A percentile compares a stretch with the other conserved stretches of the same genome.
These are phyloP conservation scores for Fomitopsis schrenkii DNA, from an alignment of 1,284 basidiomycete species.

Conservation along the genomic window DNA sequence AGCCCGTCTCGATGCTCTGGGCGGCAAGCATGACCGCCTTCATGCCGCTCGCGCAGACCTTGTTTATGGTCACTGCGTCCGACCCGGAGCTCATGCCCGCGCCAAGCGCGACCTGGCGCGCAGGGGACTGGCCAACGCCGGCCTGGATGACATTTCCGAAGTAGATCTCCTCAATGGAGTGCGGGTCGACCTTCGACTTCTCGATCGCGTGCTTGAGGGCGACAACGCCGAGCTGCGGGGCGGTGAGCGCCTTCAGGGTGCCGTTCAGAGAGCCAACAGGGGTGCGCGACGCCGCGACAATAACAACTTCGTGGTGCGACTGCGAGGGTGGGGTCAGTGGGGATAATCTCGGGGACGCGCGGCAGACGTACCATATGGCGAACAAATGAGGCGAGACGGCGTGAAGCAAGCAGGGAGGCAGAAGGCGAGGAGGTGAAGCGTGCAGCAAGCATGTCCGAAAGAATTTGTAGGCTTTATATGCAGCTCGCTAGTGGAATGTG, in stretches of 20 bases:
- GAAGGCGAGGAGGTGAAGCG: constrained; percentile 34
- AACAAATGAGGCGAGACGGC: constrained; percentile 31
- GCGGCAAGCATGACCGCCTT: constrained; percentile 93
- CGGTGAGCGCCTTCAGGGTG: constrained; percentile 82
- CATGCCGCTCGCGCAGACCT: constrained; percentile 96
- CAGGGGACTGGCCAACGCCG: constrained; percentile 92
- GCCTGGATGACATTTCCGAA: constrained; percentile 97
- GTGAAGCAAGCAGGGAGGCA: constrained; percentile 23
- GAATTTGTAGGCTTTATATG: constrained; percentile 26
- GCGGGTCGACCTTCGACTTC: constrained; percentile 77
- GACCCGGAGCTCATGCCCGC: constrained; percentile 82
- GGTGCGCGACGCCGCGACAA: constrained; percentile 92
- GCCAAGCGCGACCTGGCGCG: constrained; percentile 89
- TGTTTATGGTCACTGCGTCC: constrained; percentile 99
- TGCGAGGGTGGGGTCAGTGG: constrained; percentile 10
- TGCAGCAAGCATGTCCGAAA: constrained; percentile 31
- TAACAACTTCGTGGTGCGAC: constrained; percentile 78
- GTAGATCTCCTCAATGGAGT: constrained; percentile 90
- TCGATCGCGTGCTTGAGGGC: constrained; percentile 91
- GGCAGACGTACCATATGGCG: constrained; percentile 33
- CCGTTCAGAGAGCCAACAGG: constrained; percentile 95
- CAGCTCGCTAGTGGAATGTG: constrained; percentile 13
- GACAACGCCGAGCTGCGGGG: constrained; percentile 84
- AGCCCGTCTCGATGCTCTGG: constrained; percentile 86
- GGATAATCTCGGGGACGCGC: not conserved